These are phyloP conservation scores for Eimeria falciformis DNA, from an alignment of 169 alveolate genomes.

Conservation along the genomic window DNA sequence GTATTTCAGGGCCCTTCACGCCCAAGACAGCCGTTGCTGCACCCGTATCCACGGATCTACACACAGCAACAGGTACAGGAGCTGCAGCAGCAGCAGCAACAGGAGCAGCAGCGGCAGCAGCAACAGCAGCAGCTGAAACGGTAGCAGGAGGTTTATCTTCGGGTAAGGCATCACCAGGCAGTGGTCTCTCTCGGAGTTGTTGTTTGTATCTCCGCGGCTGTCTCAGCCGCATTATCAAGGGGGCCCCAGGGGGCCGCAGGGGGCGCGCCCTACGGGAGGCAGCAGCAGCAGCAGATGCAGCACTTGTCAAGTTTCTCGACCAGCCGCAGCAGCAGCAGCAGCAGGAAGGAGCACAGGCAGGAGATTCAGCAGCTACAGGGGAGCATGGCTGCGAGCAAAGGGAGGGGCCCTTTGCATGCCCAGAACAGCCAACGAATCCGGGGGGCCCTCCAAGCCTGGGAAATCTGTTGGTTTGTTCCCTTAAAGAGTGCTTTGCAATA, in stretches of 20 bases:
- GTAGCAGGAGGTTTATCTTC: background rate
- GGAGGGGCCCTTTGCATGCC: too few species aligned
- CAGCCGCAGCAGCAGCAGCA: slow-evolving; percentile 31
- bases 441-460: background rate
- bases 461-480: background rate
- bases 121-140: background rate
- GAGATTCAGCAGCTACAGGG: background rate
- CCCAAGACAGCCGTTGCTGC: too few species aligned
- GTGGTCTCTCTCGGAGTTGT: background rate
- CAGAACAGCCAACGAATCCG: too few species aligned
- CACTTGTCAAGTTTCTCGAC: background rate
- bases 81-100: background rate
- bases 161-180: too few species aligned
- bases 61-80: too few species aligned
- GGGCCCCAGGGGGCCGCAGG: background rate
- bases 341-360: background rate
- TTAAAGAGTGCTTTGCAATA: background rate
- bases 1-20: too few species aligned
- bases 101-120: background rate
- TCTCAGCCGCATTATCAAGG: background rate
- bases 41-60: too few species aligned
- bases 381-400: too few species aligned
- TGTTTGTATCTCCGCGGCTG: background rate
- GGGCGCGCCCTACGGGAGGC: background rate
- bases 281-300: slow-evolving; percentile 14